Conservation (phyloP, 768 basidiomycete genomes). For the Favolaschia claudopus region DNA sequence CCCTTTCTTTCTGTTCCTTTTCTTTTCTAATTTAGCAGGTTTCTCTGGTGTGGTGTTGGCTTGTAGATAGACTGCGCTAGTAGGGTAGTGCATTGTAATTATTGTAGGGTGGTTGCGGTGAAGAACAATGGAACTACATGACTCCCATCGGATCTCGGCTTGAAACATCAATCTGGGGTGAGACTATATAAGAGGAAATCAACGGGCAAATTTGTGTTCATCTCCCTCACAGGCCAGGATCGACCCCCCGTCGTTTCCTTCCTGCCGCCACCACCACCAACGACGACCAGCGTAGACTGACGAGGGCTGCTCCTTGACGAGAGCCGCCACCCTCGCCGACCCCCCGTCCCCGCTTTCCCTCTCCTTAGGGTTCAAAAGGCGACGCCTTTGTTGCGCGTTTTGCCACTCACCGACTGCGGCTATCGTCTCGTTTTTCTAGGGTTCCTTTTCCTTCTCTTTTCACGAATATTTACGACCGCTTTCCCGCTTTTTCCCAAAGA, state of each 20-base stretch:
- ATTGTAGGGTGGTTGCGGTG: too few species aligned
- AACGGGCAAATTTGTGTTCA: conserved; percentile 27
- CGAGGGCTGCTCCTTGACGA: conserved; percentile 41
- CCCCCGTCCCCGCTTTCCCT: conserved; percentile 38
- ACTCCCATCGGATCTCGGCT: conserved; percentile 3
- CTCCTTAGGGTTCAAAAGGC: conserved; percentile 70
- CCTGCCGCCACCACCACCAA: conserved; percentile 40
- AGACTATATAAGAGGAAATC: conserved; percentile 37
- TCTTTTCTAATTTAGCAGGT: too few species aligned
- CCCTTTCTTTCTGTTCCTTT: too few species aligned
- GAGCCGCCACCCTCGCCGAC: conserved; percentile 37
- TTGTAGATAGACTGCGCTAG: too few species aligned
- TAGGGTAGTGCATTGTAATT: too few species aligned
- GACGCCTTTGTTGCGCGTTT: conserved; percentile 94
- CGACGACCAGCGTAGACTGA: conserved; percentile 51
- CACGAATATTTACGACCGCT: conserved; percentile 80
- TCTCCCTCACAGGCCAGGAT: conserved; percentile 52
- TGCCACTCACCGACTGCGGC: conserved; percentile 53
- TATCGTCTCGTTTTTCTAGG: too few species aligned
- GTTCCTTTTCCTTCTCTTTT: conserved; percentile 50
- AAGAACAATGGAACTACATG: too few species aligned
- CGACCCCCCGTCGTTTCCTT: conserved; percentile 58
- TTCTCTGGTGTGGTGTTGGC: too few species aligned
- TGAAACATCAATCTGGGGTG: too few species aligned
- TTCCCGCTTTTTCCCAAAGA: conserved; percentile 39